phyloP scores from a whole-genome alignment of 331 rosid species.

The Erythrophleum ivorense region DNA sequence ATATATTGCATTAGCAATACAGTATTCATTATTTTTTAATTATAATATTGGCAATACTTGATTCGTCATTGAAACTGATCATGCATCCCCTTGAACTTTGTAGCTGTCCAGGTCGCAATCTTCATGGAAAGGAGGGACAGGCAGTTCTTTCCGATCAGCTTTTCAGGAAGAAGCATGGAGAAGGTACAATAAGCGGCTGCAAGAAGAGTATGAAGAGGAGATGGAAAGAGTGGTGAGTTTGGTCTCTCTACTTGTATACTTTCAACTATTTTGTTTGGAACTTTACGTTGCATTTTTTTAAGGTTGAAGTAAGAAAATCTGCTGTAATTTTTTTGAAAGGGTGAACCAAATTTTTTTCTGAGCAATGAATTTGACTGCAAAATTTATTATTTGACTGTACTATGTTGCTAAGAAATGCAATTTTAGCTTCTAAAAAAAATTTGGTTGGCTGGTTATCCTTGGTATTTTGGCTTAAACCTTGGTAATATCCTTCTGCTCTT shows the following conservation, averaged over 20 bases:
- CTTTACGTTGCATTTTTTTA: conserved; percentile 5
- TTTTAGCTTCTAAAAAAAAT: conserved; percentile 11
- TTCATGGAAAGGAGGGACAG: conserved; percentile 59
- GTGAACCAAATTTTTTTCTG: not conserved
- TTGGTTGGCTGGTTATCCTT: conserved; percentile 22
- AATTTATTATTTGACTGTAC: conserved; percentile 9
- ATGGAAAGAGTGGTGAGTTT: conserved; percentile 92
- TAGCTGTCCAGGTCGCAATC: conserved; percentile 69
- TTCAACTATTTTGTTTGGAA: not conserved
- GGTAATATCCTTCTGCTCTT: conserved; percentile 32
- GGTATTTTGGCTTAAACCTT: conserved; percentile 19
- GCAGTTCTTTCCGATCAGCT: conserved; percentile 60
- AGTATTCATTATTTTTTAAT: too few species aligned
- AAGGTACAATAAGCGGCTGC: conserved; percentile 69
- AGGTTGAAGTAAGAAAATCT: conserved; percentile 11
- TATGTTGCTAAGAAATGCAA: conserved; percentile 14
- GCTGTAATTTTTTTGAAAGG: not conserved
- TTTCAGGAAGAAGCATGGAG: conserved; percentile 90
- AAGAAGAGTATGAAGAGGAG: conserved; percentile 96
- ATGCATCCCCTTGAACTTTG: conserved; percentile 40
- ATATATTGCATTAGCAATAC: not conserved
- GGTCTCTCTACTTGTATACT: not conserved
- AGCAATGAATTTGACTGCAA: conserved; percentile 29
- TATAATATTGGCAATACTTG: not conserved
- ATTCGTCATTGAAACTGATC: conserved; percentile 44